Evolutionary conservation across 116 monocot species (phyloP), one percentile per base, ranked within the genome.

Genomic region (Zostera marina): DNA sequence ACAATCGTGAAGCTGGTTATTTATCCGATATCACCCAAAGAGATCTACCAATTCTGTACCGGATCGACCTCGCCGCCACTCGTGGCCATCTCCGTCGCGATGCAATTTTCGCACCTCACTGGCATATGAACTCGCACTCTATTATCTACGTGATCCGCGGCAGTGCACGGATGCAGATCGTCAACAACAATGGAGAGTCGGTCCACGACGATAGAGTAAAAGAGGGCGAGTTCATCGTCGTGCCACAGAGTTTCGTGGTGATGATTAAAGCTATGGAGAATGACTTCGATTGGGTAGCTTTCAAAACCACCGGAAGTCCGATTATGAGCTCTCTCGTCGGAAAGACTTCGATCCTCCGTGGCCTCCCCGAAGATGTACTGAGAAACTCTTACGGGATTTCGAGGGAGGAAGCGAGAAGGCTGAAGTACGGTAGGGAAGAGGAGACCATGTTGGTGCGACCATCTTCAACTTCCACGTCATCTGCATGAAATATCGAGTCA

Each of bases 101-200:
- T 17, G 80, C 80, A 8, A 66, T 80, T 6, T 11, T 63, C 0
- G 65, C 76, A 1, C 84, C 84, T 2, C 65, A 66, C 74, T 84
- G 84, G 84, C 55, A 71, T 69, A 47, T 85, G n/a, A 77, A 84
- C 68, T 73, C 80, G 0, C 84, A 84, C 62, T 63, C 51, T 65
- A 21, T 77, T 2, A 39, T 80, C 24, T 74, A 77, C 54, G 65
- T 52, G 1, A 84, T 68, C 1, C 45, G 60, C 10, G 83, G 83
- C 7, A 41, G 58, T 1, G 79, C 56, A 3, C 61, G 60, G 4
- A 26, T 72, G 22, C 79, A 79, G 66, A 61, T 83, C 3, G 79
- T 68, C 0, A 52, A 54, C 15, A 52, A 67, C 67, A 15, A 47
- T 7, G 66, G 72, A 2, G 44, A 23, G 32, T 41, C 61, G 8